Evolutionary conservation across 768 basidiomycete genomes (phyloP), one percentile per base, ranked within the genome.

Genomic region (Clitopilus passeckerianus): DNA sequence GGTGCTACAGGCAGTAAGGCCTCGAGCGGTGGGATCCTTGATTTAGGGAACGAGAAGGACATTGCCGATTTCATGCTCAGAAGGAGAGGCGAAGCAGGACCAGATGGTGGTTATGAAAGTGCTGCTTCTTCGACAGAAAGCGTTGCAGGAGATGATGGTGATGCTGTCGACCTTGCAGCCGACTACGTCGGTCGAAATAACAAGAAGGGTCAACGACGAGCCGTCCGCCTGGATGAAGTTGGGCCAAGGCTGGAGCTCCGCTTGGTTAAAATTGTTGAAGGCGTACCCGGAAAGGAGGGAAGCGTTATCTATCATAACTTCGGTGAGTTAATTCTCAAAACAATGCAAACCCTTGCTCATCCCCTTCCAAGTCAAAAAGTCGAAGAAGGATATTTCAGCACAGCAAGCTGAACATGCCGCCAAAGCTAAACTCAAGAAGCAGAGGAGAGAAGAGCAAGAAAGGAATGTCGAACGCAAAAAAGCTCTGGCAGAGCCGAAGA

Each of bases 171-270:
- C 61, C 76, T 99, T 53, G 93, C 94, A 27, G 90, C 87, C 60
- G 93, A 98, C 70, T 98, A 98, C 69, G 91, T 97, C 46, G 96
- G 96, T 23, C 75, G 95, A 68, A 95, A 95, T 64, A 99, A 98
- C 71, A 90, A 86, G 71, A 92, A 88, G 70, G 96, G 94, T 0
- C 89, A 91, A 68, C 86, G 89, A 75, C 85, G 93, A 64, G 96
- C 97, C 5, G 93, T 99, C 10, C 81, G 87, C 64, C 77, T 99
- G 56, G 91, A 96, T 57, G 97, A 99, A 74, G 85, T 98, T 46
- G 97, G 97, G 1, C 97, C 97, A 41, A 80, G 97, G 68, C 89
- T 99, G 86, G 97, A 99, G 73, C 75, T 98, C 64, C 82, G 84
- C 63, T 75, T 99, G 65, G 85, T 98, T 65, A 99, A 99, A 78